Percentiles rank a stretch among this genome's conserved stretches.
phyloP scores from a whole-genome alignment of 768 basidiomycete genomes.

The Termitomyces sp. region DNA sequence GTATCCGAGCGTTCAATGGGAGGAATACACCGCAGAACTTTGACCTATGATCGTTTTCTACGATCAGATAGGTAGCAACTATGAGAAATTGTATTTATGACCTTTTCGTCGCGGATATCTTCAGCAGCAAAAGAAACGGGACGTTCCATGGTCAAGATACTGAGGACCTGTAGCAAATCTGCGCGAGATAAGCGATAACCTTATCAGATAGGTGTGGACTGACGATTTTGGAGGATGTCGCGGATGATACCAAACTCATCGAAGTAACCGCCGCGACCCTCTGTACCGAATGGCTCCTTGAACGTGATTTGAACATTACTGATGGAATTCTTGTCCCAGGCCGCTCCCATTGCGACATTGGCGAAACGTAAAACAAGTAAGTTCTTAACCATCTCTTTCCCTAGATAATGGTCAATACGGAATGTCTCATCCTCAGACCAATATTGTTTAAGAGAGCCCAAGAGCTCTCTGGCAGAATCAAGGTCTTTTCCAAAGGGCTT shows the following conservation, averaged over 20 bases:
- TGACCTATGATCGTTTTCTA: constrained; percentile 55
- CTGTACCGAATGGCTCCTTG: constrained; percentile 99
- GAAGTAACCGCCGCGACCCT: constrained; percentile 99
- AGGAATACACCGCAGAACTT: constrained; percentile 89
- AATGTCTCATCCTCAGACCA: constrained; percentile 98
- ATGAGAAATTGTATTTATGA: constrained; percentile 19
- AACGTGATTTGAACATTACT: constrained; percentile 98
- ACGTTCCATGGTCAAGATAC: constrained; percentile 94
- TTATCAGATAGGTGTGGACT: constrained; percentile 28
- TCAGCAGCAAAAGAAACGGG: constrained; percentile 97
- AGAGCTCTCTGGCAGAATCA: constrained; percentile 74
- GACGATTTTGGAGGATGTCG: constrained; percentile 96
- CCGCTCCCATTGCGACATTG: constrained; percentile 82
- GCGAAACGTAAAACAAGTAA: constrained; percentile 93
- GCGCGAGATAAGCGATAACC: constrained; percentile 13
- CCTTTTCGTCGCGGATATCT: constrained; percentile 99
- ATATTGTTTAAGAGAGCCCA: constrained; percentile 72
- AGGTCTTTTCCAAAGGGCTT: constrained; percentile 98
- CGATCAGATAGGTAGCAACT: neutral
- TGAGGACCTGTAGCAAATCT: constrained; percentile 95
- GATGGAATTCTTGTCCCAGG: constrained; percentile 96
- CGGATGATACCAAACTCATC: constrained; percentile 99
- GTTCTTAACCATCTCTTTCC: constrained; percentile 99
- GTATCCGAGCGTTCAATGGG: constrained; percentile 73
- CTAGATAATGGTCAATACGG: constrained; percentile 98